Base-by-base conservation (phyloP, 2,329 filamentous ascomycete genomes). In the Diplodia intermedia region DNA sequence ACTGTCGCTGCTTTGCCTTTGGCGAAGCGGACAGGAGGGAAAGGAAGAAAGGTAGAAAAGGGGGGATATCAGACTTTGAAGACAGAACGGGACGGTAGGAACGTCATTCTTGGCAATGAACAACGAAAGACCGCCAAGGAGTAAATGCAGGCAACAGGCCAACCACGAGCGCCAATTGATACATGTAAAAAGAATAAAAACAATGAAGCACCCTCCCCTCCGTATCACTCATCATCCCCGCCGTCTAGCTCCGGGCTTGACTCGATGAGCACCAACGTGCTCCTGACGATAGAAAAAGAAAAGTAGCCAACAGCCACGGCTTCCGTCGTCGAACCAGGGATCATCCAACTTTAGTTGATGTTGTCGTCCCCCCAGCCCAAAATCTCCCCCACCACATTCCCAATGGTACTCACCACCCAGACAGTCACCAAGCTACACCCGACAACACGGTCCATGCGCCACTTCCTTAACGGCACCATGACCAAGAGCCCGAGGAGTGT, bases 311-410 rank as follows among this genome's bases (percentile, higher is more conserved):
- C 36, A 47, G 56, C 55, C 11, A 18, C 12, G n/a, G 7, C 15
- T 9, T 6, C 9, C 18, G 12, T 11, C 20, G 12, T 38, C 57
- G n/a, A 29, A 50, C 9, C 23, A 15, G 20, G 29, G 31, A 36
- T 1, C 5, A 23, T 31, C 23, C 38, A 23, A 49, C 9, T 20
- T 63, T 18, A 63, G 20, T 63, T 63, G 11, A 63, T 38, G 18
- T 63, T n/a, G 15, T 63, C 60, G 6, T 63, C 60, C 7, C 60
- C 60, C 29, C 31, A 63, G 4, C 60, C 60, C 47, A 63, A 18
- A 53, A 94, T 74, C 80, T 99, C 95, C 18, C 96, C 86, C 53
- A 90, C 83, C 2, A 99, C 86, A 79, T 98, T 99, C 26, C 89
- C 82, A 40, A 91, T 75, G 0, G 94, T 98, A 75, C 91, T 94